Conservation (phyloP, 148 eudicot genomes). For the Vaccinium darrowii region DNA sequence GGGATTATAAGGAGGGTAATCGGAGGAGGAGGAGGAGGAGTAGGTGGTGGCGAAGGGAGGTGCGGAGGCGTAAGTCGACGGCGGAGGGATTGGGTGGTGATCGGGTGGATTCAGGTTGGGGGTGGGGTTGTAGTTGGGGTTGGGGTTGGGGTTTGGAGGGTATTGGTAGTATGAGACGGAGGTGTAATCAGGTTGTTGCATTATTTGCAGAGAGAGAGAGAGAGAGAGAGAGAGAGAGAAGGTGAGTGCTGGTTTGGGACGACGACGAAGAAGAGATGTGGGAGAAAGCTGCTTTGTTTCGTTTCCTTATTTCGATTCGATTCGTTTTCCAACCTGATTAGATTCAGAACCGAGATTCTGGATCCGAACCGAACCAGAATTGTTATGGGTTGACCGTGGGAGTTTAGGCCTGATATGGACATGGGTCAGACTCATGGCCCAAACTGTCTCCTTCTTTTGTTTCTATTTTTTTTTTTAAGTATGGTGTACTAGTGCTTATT, state of each 20-base stretch:
- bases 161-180: slow-evolving; percentile 29
- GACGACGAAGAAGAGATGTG: neutral
- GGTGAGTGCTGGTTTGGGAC: neutral
- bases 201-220: slow-evolving; percentile 15
- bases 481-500: no score
- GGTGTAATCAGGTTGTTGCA: slow-evolving; percentile 54
- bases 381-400: neutral
- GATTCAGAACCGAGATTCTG: neutral
- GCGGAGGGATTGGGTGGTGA: slow-evolving; percentile 24
- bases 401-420: no score
- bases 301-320: neutral
- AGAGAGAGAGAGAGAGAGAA: neutral
- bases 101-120: slow-evolving; percentile 20
- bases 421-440: no score
- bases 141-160: slow-evolving; percentile 24
- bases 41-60: slow-evolving; percentile 54
- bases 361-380: neutral
- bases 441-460: no score
- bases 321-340: no score
- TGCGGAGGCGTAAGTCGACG: slow-evolving; percentile 65
- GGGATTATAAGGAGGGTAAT: slow-evolving; percentile 30
- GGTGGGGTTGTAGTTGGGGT: slow-evolving; percentile 13
- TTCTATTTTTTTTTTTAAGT: no score
- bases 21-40: slow-evolving; percentile 31
- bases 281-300: neutral